Evolutionary conservation across 2,329 filamentous ascomycete genomes (phyloP).

Genomic region (Cladosporium sp.): DNA sequence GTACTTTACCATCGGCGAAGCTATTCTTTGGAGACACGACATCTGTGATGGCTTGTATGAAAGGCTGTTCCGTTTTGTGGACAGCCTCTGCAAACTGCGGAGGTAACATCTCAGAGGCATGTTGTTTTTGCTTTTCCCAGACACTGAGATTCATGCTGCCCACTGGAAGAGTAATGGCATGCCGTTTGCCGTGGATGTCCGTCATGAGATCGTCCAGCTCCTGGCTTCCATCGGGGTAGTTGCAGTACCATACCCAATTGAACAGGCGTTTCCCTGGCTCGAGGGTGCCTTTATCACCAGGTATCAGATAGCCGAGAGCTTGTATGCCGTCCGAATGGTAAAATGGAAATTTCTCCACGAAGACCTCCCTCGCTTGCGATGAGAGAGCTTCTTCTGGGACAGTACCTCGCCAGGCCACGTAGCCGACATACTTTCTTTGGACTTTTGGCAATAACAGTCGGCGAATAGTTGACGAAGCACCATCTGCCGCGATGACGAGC

Average conservation of each 20-base stretch:
- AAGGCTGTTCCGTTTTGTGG: constrained; percentile 37
- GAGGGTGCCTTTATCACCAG: constrained; percentile 38
- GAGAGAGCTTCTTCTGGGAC: constrained; percentile 33
- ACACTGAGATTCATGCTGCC: constrained; percentile 36
- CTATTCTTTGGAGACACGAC: constrained; percentile 34
- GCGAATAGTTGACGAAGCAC: constrained; percentile 29
- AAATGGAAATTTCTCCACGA: constrained; percentile 39
- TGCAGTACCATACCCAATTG: constrained; percentile 48
- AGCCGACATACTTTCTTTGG: constrained; percentile 29
- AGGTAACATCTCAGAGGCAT: constrained; percentile 32
- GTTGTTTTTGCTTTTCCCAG: constrained; percentile 36
- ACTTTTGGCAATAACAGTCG: constrained; percentile 25
- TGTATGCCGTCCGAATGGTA: constrained; percentile 36
- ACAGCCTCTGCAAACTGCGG: constrained; percentile 42
- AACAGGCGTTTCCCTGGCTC: constrained; percentile 39
- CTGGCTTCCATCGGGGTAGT: constrained; percentile 35
- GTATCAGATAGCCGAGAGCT: constrained; percentile 44
- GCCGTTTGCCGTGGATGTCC: constrained; percentile 36
- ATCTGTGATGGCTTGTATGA: constrained; percentile 45
- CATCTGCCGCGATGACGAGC: constrained; percentile 44
- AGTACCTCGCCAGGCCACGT: constrained; percentile 31
- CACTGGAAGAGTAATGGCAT: constrained; percentile 42
- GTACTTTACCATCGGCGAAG: constrained; percentile 39
- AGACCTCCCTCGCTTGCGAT: constrained; percentile 27
- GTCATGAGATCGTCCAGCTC: constrained; percentile 44